These are phyloP conservation scores for Cercophora newfieldiana DNA, from an alignment of 495 filamentous ascomycete genomes.

Conservation along the genomic window DNA sequence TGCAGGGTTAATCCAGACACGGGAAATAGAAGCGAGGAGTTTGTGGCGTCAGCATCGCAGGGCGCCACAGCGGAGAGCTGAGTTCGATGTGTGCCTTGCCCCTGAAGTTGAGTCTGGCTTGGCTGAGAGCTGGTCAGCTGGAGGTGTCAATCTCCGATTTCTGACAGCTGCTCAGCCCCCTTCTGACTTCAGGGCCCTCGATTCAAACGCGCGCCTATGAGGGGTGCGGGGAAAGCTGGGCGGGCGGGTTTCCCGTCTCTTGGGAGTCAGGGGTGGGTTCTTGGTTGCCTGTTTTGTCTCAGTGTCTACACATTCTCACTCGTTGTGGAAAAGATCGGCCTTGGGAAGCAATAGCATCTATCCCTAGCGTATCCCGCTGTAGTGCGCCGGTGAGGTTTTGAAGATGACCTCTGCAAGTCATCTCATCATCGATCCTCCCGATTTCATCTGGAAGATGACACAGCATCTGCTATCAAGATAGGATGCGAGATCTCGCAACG, in stretches of 20 bases:
- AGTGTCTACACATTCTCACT: no score
- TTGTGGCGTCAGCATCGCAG: not conserved
- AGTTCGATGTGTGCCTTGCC: not conserved
- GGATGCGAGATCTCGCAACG: not conserved
- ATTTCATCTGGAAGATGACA: not conserved
- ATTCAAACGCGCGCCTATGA: not conserved
- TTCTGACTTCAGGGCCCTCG: not conserved
- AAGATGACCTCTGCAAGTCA: not conserved
- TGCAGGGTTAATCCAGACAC: not conserved
- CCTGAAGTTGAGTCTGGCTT: not conserved
- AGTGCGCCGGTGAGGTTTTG: not conserved
- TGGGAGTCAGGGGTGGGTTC: not conserved
- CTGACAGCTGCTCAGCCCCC: not conserved
- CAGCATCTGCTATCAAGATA: not conserved
- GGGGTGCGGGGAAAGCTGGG: not conserved
- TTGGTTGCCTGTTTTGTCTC: not conserved
- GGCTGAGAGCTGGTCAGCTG: not conserved
- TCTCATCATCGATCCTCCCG: not conserved
- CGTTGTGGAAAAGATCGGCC: no score
- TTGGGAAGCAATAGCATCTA: no score
- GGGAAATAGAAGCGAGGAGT: not conserved
- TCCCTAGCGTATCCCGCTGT: not conserved
- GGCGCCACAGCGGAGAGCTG: no score
- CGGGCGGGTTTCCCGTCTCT: not conserved
- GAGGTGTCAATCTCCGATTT: not conserved